A percentile compares a stretch with the other conserved stretches of the same genome.
Evolutionary conservation across 768 basidiomycete genomes (phyloP).

Genomic region (Collybiopsis luxurians): DNA sequence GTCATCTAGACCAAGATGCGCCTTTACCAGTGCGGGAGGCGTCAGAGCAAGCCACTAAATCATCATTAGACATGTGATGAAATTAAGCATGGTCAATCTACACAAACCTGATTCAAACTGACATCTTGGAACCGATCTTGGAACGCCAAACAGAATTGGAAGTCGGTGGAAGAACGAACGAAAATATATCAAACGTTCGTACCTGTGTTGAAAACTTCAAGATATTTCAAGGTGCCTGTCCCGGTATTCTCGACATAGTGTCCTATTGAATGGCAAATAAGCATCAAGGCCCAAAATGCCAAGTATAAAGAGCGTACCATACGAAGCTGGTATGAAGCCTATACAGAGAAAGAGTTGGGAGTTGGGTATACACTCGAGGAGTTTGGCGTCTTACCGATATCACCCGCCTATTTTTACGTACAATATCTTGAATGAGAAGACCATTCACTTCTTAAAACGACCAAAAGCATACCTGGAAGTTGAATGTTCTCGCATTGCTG

Average conservation of each 20-base stretch:
- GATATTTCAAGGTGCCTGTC: conserved; percentile 43
- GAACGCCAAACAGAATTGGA: too few relatives aligned
- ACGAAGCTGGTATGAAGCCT: conserved; percentile 58
- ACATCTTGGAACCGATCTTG: conserved; percentile 27
- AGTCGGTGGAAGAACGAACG: too few relatives aligned
- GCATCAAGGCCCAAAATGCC: too few relatives aligned
- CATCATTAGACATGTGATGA: not conserved
- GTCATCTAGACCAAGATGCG: conserved; percentile 38
- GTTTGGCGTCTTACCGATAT: conserved; percentile 14
- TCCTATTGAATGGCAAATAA: too few relatives aligned
- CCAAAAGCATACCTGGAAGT: not conserved
- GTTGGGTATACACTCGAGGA: not conserved
- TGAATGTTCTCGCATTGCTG: conserved; percentile 55
- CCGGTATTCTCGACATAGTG: conserved; percentile 57
- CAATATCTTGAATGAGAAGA: not conserved
- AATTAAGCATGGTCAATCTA: not conserved
- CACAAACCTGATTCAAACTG: conserved; percentile 44
- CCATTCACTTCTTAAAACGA: not conserved
- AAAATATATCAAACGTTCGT: too few relatives aligned
- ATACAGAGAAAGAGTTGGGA: not conserved
- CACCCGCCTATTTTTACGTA: conserved; percentile 15
- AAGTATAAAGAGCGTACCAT: too few relatives aligned
- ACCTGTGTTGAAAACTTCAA: conserved; percentile 48
- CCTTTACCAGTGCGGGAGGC: conserved; percentile 44
- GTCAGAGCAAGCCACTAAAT: conserved; percentile 42